These are phyloP conservation scores for Alternaria burnsii DNA, from an alignment of 2,329 filamentous ascomycete genomes.

Conservation along the genomic window DNA sequence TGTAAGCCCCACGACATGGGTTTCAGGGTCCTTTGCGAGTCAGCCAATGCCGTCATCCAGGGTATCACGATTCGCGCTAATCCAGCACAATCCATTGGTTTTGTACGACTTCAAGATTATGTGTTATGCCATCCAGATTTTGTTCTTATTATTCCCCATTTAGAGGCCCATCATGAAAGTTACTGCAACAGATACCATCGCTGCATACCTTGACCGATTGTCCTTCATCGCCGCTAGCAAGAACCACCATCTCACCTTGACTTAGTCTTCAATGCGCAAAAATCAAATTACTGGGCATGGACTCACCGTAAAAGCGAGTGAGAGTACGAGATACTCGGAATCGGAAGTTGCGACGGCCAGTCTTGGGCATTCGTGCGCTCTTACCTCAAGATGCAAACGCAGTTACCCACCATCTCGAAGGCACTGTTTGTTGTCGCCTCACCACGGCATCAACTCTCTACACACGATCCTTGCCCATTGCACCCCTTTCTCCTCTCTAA, in stretches of 20 bases:
- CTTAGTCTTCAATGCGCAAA: background rate
- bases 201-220: background rate
- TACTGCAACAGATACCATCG: background rate
- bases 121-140: background rate
- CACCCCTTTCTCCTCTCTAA: background rate
- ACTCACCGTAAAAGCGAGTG: background rate
- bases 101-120: background rate
- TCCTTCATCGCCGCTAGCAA: background rate
- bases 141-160: background rate
- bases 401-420: background rate
- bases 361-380: background rate
- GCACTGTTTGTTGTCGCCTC: background rate
- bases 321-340: background rate
- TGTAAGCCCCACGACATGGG: slow-evolving; percentile 8
- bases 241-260: background rate
- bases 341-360: slow-evolving; percentile 2
- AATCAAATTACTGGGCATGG: background rate
- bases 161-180: background rate
- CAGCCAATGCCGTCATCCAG: slow-evolving; percentile 18
- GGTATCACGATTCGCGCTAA: slow-evolving; percentile 10
- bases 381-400: slow-evolving; percentile 11
- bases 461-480: background rate
- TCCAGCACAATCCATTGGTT: background rate
- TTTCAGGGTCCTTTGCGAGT: slow-evolving; percentile 32
- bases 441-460: background rate